phyloP scores from a whole-genome alignment of 2,329 filamentous ascomycete species.

The Hypoxylon sp. region DNA sequence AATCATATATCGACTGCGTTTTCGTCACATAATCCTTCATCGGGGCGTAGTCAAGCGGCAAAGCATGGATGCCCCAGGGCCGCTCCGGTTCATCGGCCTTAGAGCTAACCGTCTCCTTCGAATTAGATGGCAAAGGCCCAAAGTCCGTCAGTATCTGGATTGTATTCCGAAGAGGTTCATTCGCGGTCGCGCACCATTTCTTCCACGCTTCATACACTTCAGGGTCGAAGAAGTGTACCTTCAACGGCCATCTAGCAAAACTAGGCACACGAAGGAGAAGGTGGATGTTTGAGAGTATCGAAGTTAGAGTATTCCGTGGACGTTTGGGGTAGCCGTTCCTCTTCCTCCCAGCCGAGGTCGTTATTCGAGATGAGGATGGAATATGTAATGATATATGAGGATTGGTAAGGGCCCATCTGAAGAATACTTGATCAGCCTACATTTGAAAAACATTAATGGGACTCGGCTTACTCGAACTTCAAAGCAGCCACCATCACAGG shows the following conservation, averaged over 20 bases:
- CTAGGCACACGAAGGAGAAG: conserved; percentile 82
- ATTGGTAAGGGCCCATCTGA: conserved; percentile 92
- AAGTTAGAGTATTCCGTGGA: conserved; percentile 74
- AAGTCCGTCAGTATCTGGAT: conserved; percentile 72
- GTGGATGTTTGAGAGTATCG: conserved; percentile 83
- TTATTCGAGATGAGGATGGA: conserved; percentile 71
- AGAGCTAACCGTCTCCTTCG: not conserved
- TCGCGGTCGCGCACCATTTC: conserved; percentile 64
- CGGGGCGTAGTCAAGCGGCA: conserved; percentile 68
- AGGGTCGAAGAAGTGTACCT: conserved; percentile 80
- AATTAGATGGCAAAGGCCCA: conserved; percentile 43
- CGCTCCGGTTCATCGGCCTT: conserved; percentile 21
- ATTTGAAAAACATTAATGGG: conserved; percentile 7
- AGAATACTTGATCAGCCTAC: conserved; percentile 37
- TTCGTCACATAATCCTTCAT: conserved; percentile 69
- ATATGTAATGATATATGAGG: conserved; percentile 86
- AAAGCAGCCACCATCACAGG: conserved; percentile 87
- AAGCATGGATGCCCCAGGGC: conserved; percentile 64
- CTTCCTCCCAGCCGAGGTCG: conserved; percentile 64
- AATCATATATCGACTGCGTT: conserved; percentile 65
- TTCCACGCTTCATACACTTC: conserved; percentile 80
- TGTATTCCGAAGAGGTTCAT: conserved; percentile 61
- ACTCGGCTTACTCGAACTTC: conserved; percentile 85
- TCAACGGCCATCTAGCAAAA: conserved; percentile 86
- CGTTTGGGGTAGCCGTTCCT: conserved; percentile 67